Evolutionary conservation across 176 grass and related monocot species (phyloP), one percentile per base, ranked within the genome.

Genomic region (Phragmites australis): DNA sequence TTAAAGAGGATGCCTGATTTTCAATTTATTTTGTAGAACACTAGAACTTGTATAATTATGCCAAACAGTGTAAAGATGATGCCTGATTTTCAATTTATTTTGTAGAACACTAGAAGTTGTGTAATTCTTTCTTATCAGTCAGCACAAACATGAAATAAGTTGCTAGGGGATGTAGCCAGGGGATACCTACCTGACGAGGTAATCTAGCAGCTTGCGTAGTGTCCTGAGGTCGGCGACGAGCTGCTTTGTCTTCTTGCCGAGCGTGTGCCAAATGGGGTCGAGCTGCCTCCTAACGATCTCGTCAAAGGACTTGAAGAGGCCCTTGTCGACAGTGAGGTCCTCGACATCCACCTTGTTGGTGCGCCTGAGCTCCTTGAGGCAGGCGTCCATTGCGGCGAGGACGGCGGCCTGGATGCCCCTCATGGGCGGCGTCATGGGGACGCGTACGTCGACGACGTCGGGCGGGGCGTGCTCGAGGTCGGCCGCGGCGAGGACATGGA

Each of bases 161-260:
- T 63, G 30, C 14, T 34, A 37, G 60, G 31, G 46, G n/a, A n/a
- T n/a, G n/a, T n/a, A n/a, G n/a, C n/a, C n/a, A 27, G 31, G 71
- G 81, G 39, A 65, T 14, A 13, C 0, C 17, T 73, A 94, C 94
- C 94, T 97, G 68, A 92, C 77, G 48, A 97, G 92, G 77, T 97
- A 97, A 87, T 97, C 94, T 6, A 97, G 88, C 80, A 97, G 82
- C 63, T 97, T 97, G 55, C 94, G 86, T 8, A 97, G 88, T 65
- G 94, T 97, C 88, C 91, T 92, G 69, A 97, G 94, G 85, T 97
- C 94, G n/a, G 85, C 65, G 23, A 97, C 92, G 30, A 97, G 94
- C 83, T 97, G 94, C 79, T 97, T 97, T 43, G 94, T 94, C 87
- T 97, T 97, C 90, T 93, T 97, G 47, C 94, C 94, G n/a, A 97